Evolutionary conservation across 2,329 filamentous ascomycete genomes (phyloP).

Genomic region (Camptophora hylomeconis): DNA sequence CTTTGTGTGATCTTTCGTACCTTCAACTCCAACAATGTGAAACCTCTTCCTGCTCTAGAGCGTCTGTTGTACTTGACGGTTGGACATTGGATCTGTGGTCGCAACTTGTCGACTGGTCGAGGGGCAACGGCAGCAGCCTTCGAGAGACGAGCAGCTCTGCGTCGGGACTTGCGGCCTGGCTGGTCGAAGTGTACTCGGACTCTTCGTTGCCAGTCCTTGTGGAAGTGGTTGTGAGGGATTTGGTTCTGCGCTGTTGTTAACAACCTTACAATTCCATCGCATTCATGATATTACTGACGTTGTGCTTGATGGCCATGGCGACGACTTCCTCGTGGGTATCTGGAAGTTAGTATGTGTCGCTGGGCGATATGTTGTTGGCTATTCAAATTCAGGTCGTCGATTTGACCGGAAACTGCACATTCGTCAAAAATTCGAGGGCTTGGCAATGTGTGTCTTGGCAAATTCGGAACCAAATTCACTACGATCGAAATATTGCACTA

Average conservation of each 20-base stretch:
- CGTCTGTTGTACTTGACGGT: conserved; percentile 99
- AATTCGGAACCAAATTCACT: no score
- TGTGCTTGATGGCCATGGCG: conserved; percentile 92
- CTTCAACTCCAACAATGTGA: conserved; percentile 96
- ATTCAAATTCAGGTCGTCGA: no score
- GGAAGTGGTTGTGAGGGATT: conserved; percentile 50
- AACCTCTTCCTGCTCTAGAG: conserved; percentile 90
- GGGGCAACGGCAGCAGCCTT: conserved; percentile 95
- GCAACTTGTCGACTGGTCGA: conserved; percentile 91
- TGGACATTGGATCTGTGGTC: conserved; percentile 93
- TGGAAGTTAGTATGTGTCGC: no score
- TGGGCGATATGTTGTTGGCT: no score
- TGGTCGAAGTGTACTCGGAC: conserved; percentile 99
- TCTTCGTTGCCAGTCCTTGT: conserved; percentile 99
- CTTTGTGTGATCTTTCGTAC: conserved; percentile 39
- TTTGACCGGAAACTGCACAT: no score
- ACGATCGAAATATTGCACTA: no score
- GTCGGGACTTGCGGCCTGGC: conserved; percentile 91
- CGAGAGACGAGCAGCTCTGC: conserved; percentile 77
- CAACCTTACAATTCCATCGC: conserved; percentile 78
- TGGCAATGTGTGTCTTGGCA: no score
- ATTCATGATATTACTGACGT: no score
- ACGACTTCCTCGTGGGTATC: conserved; percentile 1
- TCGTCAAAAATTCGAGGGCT: no score
- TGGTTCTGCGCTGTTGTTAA: conserved; percentile 17